Evolutionary conservation across 441 rosid species (phyloP).

Genomic region (Biscutella laevigata): DNA sequence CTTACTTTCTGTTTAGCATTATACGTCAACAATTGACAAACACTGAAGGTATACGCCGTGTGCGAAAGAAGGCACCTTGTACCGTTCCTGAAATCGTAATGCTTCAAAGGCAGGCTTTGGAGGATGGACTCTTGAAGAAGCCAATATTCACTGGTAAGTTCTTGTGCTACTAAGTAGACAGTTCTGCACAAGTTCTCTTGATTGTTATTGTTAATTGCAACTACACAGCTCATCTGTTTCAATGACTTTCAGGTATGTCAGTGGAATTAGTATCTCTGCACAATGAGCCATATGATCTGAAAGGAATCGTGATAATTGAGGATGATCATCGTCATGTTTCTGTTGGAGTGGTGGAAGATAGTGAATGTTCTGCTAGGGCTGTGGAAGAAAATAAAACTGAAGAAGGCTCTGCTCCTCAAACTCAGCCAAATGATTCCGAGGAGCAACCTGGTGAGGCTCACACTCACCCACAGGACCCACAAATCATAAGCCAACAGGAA

Average conservation of each 20-base stretch:
- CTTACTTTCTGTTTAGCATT: conserved; percentile 40
- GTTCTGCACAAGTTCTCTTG: conserved; percentile 1
- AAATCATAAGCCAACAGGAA: conserved; percentile 28
- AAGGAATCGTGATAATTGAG: conserved; percentile 44
- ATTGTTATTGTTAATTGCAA: conserved; percentile 7
- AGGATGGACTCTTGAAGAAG: conserved; percentile 59
- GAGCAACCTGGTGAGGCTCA: conserved; percentile 34
- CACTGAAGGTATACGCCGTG: conserved; percentile 88
- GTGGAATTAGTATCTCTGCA: conserved; percentile 47
- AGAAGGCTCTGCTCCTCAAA: conserved; percentile 32
- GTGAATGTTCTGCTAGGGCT: conserved; percentile 33
- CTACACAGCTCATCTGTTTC: background rate
- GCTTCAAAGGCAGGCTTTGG: conserved; percentile 73
- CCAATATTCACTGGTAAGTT: conserved; percentile 69
- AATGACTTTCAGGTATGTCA: conserved; percentile 58
- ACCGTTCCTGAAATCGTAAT: conserved; percentile 73
- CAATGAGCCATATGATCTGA: conserved; percentile 56
- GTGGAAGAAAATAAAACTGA: conserved; percentile 33
- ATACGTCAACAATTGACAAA: conserved; percentile 81
- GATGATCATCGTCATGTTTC: conserved; percentile 31
- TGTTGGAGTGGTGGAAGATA: conserved; percentile 32
- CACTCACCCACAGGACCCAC: conserved; percentile 28
- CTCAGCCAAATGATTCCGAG: conserved; percentile 28
- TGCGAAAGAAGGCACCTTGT: conserved; percentile 96
- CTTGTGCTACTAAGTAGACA: conserved; percentile 8